Conservation (phyloP, 495 filamentous ascomycete species). For the Jackrogersella multiformis region DNA sequence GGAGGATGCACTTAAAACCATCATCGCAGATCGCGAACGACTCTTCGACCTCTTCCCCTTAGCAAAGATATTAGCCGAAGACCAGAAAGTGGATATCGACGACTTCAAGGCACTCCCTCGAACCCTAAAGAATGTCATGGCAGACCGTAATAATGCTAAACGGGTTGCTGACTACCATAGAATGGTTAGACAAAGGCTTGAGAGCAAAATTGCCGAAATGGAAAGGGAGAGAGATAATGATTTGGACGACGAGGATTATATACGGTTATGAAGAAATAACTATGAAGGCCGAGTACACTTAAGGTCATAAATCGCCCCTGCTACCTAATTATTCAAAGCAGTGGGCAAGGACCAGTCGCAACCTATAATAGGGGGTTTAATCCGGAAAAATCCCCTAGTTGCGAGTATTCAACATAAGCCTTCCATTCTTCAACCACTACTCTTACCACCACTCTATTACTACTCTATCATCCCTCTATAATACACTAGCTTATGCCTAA, state of each 20-base stretch:
- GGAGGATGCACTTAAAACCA: conserved; percentile 7
- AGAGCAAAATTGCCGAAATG: conserved; percentile 10
- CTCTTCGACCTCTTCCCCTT: conserved; percentile 33
- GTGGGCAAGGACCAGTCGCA: background rate
- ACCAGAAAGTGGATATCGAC: conserved; percentile 28
- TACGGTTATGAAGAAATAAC: conserved; percentile 8
- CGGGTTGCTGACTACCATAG: conserved; percentile 5
- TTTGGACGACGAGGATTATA: conserved; percentile 25
- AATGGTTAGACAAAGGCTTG: conserved; percentile 1
- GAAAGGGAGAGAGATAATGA: conserved; percentile 1
- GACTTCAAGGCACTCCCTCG: conserved; percentile 20
- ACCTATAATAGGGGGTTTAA: background rate
- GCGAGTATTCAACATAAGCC: conserved; percentile 4
- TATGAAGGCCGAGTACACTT: background rate
- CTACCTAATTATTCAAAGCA: background rate
- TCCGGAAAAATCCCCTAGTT: conserved; percentile 1
- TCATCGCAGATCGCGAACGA: conserved; percentile 31
- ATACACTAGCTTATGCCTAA: background rate
- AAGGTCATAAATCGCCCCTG: background rate
- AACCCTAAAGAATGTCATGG: conserved; percentile 15
- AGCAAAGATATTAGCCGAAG: conserved; percentile 26
- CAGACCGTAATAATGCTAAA: conserved; percentile 20
- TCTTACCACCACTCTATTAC: background rate
- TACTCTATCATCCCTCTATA: background rate
- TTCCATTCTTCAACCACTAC: background rate